Base-by-base conservation (phyloP, 306 rosid genomes). In the Carpinus viminea region DNA sequence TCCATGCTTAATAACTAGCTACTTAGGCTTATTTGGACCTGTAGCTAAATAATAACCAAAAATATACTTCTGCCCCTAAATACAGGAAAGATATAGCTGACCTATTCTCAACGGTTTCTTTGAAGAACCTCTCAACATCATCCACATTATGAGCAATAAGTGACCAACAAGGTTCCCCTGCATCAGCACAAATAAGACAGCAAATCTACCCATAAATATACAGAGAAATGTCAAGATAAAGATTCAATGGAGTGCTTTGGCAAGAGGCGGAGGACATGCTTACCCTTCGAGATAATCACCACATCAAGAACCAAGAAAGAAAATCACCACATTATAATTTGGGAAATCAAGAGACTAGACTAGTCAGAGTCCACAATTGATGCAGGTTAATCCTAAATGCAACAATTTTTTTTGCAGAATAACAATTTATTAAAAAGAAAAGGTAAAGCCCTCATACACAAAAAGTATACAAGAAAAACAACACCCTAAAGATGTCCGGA, bases 91-190 rank as follows among this genome's bases (percentile, higher is more conserved):
- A 79, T 62, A 54, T 41, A 65, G 81, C 87, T 78, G 59, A 94
- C 98, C 97, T 92, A 74, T 94, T 94, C 77, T 92, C 97, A 20
- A 92, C 87, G 73, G 97, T 91, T 83, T 89, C 93, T 82, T 91
- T 94, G 83, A 94, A 94, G 85, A 91, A 92, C 26, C 74, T 89
- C 83, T 91, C 97, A 52, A 94, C 91, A 36, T 89, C 98, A 83
- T 94, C 98, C 75, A 85, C 90, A 74, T 71, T 89, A 78, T 73
- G 88, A 82, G 92, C 93, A 86, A 89, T 74, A 57, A 86, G 87
- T 11, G 97, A 92, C 97, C 97, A 91, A 87, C 91, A 82, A 65
- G 91, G 93, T 50, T 91, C 97, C 75, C 95, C 98, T 94, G 84
- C 85, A 88, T 53, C 76, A 84, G 24, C 76, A 84, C 18, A 36